Conservation (phyloP, 805 yeast genomes). For the Candida sakaeoensis region DNA sequence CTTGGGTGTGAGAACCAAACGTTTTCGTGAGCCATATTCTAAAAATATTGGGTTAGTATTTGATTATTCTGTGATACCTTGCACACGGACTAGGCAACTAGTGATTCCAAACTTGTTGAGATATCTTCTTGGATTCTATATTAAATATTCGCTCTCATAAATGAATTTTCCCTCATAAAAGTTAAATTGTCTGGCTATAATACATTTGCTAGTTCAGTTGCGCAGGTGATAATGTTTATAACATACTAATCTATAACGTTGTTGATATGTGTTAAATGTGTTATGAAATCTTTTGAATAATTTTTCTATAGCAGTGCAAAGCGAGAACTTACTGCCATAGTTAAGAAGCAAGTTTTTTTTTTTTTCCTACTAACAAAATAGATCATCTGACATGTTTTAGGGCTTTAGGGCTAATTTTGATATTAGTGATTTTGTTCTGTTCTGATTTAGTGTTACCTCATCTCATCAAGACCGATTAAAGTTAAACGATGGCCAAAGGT, state of each 20-base stretch:
- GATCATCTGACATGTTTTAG: neutral
- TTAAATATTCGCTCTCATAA: neutral
- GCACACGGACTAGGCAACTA: too few relatives aligned
- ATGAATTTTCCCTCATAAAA: too few relatives aligned
- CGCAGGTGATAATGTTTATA: neutral
- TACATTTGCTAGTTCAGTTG: too few relatives aligned
- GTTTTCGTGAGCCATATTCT: constrained; percentile 99
- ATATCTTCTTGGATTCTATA: too few relatives aligned
- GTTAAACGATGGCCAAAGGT: constrained; percentile 33
- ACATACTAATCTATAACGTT: constrained; percentile 6
- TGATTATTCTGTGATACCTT: too few relatives aligned
- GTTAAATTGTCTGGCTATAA: too few relatives aligned
- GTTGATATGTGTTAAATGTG: neutral
- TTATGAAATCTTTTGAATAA: neutral
- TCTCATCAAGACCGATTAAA: constrained; percentile 1
- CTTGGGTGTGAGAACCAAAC: constrained; percentile 99
- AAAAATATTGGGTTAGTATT: constrained; percentile 31
- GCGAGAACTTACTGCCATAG: neutral
- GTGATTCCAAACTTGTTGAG: too few relatives aligned
- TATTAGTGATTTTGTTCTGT: neutral
- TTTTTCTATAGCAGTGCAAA: neutral
- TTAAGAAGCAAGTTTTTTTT: neutral
- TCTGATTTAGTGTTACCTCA: constrained; percentile 2
- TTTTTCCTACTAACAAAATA: neutral
- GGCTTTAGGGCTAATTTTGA: neutral